These are phyloP conservation scores for Heliocybe sulcata DNA, from an alignment of 1,284 basidiomycete genomes.

Conservation along the genomic window DNA sequence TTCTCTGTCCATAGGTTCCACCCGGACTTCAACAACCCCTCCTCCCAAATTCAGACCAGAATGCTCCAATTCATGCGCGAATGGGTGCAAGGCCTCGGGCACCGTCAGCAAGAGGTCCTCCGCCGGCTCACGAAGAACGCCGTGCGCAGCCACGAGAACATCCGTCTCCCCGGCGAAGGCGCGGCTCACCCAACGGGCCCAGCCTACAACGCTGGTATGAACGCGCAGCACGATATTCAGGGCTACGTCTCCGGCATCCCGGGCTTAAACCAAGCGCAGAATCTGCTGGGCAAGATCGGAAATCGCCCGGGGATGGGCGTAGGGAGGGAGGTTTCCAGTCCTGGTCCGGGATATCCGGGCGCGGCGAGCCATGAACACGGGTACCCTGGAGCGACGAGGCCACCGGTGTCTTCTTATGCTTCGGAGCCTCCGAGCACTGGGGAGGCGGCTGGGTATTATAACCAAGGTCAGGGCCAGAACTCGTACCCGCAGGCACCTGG, in stretches of 20 bases:
- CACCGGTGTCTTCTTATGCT: background rate
- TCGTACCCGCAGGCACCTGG: background rate
- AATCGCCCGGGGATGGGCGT: conserved; percentile 6
- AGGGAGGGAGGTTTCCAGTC: conserved; percentile 4
- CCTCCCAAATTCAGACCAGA: conserved; percentile 69
- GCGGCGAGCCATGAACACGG: background rate
- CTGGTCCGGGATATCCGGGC: background rate
- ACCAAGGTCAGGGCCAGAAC: background rate
- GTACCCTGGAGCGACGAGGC: background rate
- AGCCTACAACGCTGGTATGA: conserved; percentile 36
- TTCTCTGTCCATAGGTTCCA: conserved; percentile 79
- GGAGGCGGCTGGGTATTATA: background rate
- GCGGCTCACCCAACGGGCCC: conserved; percentile 35
- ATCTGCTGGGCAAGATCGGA: conserved; percentile 23
- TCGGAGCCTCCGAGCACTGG: background rate
- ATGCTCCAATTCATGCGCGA: conserved; percentile 63
- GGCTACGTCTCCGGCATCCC: conserved; percentile 42
- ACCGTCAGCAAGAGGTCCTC: conserved; percentile 45
- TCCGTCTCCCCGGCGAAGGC: conserved; percentile 52
- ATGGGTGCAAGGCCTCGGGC: conserved; percentile 55
- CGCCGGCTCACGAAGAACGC: conserved; percentile 57
- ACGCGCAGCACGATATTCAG: conserved; percentile 37
- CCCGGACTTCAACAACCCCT: conserved; percentile 71
- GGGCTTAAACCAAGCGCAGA: conserved; percentile 37
- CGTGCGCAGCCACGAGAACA: conserved; percentile 71